Evolutionary conservation across 1,284 basidiomycete species (phyloP), one percentile per base, ranked within the genome.

Genomic region (Xerocomus amazonicus): DNA sequence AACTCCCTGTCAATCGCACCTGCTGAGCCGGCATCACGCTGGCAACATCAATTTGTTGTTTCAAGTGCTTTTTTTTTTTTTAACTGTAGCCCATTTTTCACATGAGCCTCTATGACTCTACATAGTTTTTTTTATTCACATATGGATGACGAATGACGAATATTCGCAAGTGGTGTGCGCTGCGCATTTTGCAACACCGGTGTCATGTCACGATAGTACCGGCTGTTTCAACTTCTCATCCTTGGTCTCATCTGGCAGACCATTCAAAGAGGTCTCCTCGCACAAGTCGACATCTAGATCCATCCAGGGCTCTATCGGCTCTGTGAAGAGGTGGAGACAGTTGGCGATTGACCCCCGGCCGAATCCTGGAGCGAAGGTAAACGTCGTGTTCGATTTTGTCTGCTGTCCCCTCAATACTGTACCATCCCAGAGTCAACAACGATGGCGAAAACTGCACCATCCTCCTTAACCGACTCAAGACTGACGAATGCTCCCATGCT

Each of bases 361-460:
- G 98, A 73, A 97, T 99, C 60, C 73, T 99, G 90, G 79, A 87
- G 48, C 76, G 90, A 65, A 80, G 83, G 90, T 92, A 61, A 17
- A 7, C 12, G 9, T 9, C 31, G 27, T n/a, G 4, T n/a, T 14
- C 14, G 8, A 5, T 27, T 10, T 7, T 6, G 9, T 5, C 12
- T 7, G 4, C 13, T 23, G 12, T 23, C 6, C 19, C 2, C 42
- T n/a, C 60, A n/a, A n/a, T n/a, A n/a, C n/a, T n/a, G n/a, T n/a
- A n/a, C n/a, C n/a, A n/a, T n/a, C n/a, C n/a, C n/a, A 92, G 91
- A 61, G 96, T 99, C n/a, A 84, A 88, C 71, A 99, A 99, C 31
- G 96, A 99, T 63, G 94, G 90, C 53, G 93, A 97, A 72, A 98
- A 98, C 75, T 99, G 98, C 76, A 97, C 96, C 2, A 77, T 98